These are phyloP conservation scores for Aspergillus spinulosporus DNA, from an alignment of 2,329 filamentous ascomycete species.

Conservation along the genomic window DNA sequence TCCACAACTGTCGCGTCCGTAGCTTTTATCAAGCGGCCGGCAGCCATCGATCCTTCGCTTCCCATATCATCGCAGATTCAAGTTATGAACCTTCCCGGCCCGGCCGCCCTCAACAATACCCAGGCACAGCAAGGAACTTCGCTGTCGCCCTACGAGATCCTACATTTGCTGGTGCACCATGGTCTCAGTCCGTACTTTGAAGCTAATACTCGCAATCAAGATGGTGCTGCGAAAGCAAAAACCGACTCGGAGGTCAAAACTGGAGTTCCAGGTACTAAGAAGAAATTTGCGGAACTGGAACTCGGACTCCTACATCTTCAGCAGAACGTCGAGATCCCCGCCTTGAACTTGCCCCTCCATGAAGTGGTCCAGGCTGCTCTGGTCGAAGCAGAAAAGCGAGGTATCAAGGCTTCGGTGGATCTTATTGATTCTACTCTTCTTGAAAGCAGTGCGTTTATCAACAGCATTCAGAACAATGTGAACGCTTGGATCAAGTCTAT, in stretches of 20 bases:
- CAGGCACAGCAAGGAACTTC: constrained; percentile 69
- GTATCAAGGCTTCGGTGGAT: constrained; percentile 71
- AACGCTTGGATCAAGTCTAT: constrained; percentile 99
- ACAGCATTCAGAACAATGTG: constrained; percentile 87
- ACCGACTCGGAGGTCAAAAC: constrained; percentile 88
- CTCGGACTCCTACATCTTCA: constrained; percentile 87
- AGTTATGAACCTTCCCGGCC: constrained; percentile 86
- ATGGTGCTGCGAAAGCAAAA: constrained; percentile 66
- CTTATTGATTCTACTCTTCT: constrained; percentile 74
- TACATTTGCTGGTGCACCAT: constrained; percentile 89
- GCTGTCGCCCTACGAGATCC: constrained; percentile 83
- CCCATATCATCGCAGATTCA: constrained; percentile 87
- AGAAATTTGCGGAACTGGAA: constrained; percentile 92
- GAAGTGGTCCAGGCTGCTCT: constrained; percentile 83
- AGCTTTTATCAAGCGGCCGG: constrained; percentile 84
- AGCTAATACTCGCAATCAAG: constrained; percentile 83
- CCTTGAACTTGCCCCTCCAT: constrained; percentile 82
- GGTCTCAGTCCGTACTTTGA: constrained; percentile 96
- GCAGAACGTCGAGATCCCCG: constrained; percentile 97
- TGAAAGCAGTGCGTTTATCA: constrained; percentile 87
- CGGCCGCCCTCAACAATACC: constrained; percentile 66
- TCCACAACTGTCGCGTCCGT: constrained; percentile 82
- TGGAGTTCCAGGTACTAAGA: constrained; percentile 94
- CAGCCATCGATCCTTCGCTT: constrained; percentile 78
- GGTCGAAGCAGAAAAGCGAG: constrained; percentile 69